phyloP scores from a whole-genome alignment of 306 rosid species.

The Potentilla sterilis region DNA sequence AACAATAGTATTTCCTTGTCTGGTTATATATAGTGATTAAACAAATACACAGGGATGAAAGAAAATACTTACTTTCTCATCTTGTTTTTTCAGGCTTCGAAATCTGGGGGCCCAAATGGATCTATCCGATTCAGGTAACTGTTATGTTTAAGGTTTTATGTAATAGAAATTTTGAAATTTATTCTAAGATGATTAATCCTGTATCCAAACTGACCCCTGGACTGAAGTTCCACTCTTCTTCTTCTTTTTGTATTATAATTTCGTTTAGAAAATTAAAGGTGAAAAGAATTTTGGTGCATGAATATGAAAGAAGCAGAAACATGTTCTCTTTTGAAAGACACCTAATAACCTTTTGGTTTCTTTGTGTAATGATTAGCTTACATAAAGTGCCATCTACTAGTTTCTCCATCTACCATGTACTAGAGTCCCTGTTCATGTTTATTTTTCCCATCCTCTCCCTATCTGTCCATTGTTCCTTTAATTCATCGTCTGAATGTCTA shows the following conservation, averaged over 20 bases:
- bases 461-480: not conserved
- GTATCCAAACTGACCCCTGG: not conserved
- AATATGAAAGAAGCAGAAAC: not conserved
- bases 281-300: not conserved
- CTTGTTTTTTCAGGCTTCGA: conserved; percentile 74
- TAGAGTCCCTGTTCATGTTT: not conserved
- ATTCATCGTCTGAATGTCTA: not conserved
- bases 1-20: not conserved
- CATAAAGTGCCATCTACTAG: not conserved
- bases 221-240: not conserved
- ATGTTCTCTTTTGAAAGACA: not conserved
- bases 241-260: too few species aligned
- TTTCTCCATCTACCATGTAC: not conserved
- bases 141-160: not conserved
- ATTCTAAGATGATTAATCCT: not conserved
- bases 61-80: conserved; percentile 37
- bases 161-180: not conserved
- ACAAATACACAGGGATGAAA: conserved; percentile 14
- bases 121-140: conserved; percentile 86
- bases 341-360: not conserved
- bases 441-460: not conserved
- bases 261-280: not conserved
- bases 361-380: not conserved
- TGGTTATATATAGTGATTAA: not conserved
- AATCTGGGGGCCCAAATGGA: conserved; percentile 95